Percentiles rank a stretch among this genome's conserved stretches.
These are phyloP conservation scores for Picea abies DNA, from an alignment of 83 land plant species.

Conservation along the genomic window DNA sequence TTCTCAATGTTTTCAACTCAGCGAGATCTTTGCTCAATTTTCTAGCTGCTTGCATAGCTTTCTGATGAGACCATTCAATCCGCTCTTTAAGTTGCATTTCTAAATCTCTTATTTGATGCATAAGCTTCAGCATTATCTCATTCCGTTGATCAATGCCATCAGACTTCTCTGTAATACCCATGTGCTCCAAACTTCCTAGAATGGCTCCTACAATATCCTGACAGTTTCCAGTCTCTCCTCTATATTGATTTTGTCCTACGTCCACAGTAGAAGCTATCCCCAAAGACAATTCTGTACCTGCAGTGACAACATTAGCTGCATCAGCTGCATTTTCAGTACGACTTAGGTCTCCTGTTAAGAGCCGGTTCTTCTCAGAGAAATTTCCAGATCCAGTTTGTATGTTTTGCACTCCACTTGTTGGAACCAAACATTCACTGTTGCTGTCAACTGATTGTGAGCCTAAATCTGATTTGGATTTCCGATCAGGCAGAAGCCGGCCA, in stretches of 20 bases:
- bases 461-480: not conserved
- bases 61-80: conserved; percentile 78
- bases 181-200: conserved; percentile 5
- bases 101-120: conserved; percentile 58
- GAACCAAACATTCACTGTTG: not conserved
- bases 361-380: not conserved
- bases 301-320: not conserved
- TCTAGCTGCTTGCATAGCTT: conserved; percentile 78
- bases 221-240: not conserved
- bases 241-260: not conserved
- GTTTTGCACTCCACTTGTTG: not conserved
- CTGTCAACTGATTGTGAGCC: not conserved
- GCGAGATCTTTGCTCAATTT: conserved; percentile 69
- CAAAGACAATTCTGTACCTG: conserved; percentile 1
- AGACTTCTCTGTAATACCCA: conserved; percentile 20
- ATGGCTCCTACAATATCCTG: conserved; percentile 4
- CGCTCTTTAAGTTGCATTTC: conserved; percentile 69
- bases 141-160: conserved; percentile 38
- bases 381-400: not conserved
- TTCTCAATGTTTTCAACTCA: conserved; percentile 64
- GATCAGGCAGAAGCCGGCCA: not conserved
- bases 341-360: not conserved
- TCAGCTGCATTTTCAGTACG: not conserved
- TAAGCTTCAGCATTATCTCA: conserved; percentile 48
- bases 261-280: not conserved